phyloP scores from a whole-genome alignment of 106 monocot genomes.

The Acanthochlamys bracteata region DNA sequence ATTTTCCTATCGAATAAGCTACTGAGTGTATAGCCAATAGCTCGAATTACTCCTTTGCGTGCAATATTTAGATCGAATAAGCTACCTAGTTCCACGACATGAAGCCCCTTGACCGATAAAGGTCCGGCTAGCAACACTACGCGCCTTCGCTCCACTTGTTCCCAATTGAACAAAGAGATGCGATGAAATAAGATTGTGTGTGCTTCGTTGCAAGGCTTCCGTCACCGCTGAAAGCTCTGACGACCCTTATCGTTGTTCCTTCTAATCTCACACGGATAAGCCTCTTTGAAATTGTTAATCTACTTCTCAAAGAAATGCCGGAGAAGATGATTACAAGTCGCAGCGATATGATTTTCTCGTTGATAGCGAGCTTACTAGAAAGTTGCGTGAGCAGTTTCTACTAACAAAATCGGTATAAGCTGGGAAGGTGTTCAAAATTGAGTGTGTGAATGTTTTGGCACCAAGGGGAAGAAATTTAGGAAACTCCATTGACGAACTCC shows the following conservation, averaged over 20 bases:
- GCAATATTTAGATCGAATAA: too few species aligned
- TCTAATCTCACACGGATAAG: constrained; percentile 73
- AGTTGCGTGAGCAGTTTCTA: constrained; percentile 70
- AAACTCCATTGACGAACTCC: too few species aligned
- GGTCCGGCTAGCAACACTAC: too few species aligned
- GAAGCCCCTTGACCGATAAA: too few species aligned
- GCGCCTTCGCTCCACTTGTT: too few species aligned
- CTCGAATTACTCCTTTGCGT: too few species aligned
- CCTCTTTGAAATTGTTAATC: constrained; percentile 90
- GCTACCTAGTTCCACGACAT: too few species aligned
- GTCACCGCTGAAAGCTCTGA: constrained; percentile 39
- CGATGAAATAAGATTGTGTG: constrained; percentile 47
- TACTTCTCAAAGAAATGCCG: constrained; percentile 24
- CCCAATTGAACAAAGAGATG: too few species aligned
- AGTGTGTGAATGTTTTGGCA: constrained; percentile 63
- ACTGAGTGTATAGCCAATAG: too few species aligned
- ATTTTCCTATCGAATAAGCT: too few species aligned
- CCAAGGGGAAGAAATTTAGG: too few species aligned
- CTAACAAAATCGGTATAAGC: constrained; percentile 60
- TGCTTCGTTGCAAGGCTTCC: constrained; percentile 80
- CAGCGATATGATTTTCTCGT: constrained; percentile 84
- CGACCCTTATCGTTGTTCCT: constrained; percentile 58
- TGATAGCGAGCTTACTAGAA: constrained; percentile 74
- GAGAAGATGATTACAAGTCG: constrained; percentile 26
- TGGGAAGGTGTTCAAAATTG: constrained; percentile 80